A percentile compares a stretch with the other conserved stretches of the same genome.
phyloP scores from a whole-genome alignment of 2,329 filamentous ascomycete genomes.

The Trichoderma sp. region DNA sequence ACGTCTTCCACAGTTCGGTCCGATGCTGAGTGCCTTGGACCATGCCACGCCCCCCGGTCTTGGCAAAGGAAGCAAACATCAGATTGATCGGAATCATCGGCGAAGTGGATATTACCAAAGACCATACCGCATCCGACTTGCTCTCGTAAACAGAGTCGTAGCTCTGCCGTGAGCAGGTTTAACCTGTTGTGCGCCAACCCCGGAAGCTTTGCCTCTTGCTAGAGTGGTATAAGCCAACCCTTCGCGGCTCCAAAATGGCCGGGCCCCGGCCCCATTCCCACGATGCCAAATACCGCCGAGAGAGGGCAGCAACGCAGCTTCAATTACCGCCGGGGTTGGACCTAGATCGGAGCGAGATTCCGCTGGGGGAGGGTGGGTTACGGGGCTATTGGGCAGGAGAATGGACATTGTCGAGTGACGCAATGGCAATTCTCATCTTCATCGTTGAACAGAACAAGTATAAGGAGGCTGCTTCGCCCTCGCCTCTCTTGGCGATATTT shows the following conservation, averaged over 20 bases:
- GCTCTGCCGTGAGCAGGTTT: slow-evolving; percentile 2
- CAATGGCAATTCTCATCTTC: background rate
- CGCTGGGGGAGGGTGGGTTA: background rate
- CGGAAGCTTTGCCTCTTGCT: background rate
- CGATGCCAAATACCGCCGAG: slow-evolving; percentile 11
- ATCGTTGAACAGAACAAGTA: background rate
- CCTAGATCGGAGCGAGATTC: slow-evolving; percentile 18
- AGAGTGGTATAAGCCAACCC: background rate
- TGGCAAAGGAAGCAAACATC: background rate
- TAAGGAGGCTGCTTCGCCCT: slow-evolving; percentile 2
- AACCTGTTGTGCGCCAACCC: background rate
- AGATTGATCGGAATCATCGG: slow-evolving; percentile 19
- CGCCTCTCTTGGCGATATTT: background rate
- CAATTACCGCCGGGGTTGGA: slow-evolving; percentile 14
- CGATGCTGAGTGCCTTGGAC: slow-evolving; percentile 6
- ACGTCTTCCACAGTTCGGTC: slow-evolving; percentile 17
- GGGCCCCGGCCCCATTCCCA: background rate
- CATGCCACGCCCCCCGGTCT: background rate
- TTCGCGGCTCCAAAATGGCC: background rate
- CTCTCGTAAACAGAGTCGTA: background rate
- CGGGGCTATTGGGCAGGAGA: background rate
- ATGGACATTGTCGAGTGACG: background rate
- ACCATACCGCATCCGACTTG: background rate
- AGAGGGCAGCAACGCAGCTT: slow-evolving; percentile 2
- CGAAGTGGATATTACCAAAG: slow-evolving; percentile 6